Conservation (phyloP, 441 rosid genomes). For the Bocquillonia castaneifolia region DNA sequence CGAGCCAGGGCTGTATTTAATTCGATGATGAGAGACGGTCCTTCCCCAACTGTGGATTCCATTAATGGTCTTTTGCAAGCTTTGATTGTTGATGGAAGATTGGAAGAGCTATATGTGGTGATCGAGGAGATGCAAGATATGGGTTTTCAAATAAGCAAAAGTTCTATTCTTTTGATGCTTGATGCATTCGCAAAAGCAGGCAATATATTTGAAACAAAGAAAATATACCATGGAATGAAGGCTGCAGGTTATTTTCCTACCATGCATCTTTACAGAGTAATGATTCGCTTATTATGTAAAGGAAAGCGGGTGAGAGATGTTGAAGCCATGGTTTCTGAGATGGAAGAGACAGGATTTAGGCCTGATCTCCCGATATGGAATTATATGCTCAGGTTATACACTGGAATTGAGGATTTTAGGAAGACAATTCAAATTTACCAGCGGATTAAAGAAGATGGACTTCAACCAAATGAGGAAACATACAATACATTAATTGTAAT, state of each 20-base stretch:
- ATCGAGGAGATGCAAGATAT: constrained; percentile 92
- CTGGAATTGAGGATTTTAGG: constrained; percentile 67
- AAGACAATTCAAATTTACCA: constrained; percentile 69
- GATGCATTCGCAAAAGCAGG: constrained; percentile 81
- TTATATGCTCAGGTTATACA: constrained; percentile 77
- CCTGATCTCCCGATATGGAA: constrained; percentile 86
- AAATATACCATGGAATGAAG: constrained; percentile 91
- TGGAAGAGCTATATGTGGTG: constrained; percentile 78
- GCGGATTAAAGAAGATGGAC: constrained; percentile 57
- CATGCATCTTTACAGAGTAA: constrained; percentile 84
- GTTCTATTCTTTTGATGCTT: constrained; percentile 84
- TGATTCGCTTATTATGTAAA: constrained; percentile 67
- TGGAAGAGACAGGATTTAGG: constrained; percentile 81
- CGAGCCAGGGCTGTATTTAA: constrained; percentile 86
- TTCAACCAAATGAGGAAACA: constrained; percentile 79
- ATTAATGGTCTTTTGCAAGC: constrained; percentile 81
- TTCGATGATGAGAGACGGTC: constrained; percentile 93
- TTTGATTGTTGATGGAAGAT: constrained; percentile 66
- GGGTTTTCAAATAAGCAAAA: constrained; percentile 88
- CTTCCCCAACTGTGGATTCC: constrained; percentile 84
- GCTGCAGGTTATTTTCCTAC: constrained; percentile 94
- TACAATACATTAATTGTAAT: constrained; percentile 74
- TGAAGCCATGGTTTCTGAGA: constrained; percentile 85
- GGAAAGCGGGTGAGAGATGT: constrained; percentile 80
- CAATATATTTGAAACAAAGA: constrained; percentile 82